Evolutionary conservation across 2,329 filamentous ascomycete genomes (phyloP).

Genomic region (Neofusicoccum cordaticola): DNA sequence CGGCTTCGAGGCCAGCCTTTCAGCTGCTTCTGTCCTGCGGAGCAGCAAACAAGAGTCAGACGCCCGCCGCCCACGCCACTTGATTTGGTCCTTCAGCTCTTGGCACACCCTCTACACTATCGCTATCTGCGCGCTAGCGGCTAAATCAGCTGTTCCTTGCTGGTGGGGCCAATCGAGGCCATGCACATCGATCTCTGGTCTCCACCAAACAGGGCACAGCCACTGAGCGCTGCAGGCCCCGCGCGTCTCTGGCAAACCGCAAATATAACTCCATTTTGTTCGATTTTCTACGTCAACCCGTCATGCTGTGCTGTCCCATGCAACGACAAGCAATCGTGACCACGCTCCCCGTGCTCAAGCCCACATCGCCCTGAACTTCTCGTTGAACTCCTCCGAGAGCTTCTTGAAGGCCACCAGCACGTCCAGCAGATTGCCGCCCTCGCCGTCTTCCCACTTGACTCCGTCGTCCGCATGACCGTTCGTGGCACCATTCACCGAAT

Average conservation of each 20-base stretch:
- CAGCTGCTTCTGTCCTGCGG: not conserved
- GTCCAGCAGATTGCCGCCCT: constrained; percentile 48
- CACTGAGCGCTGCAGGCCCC: not conserved
- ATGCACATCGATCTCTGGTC: not conserved
- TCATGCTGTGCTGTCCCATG: too few species aligned
- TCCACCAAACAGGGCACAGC: not conserved
- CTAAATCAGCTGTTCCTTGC: not conserved
- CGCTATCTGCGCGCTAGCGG: not conserved
- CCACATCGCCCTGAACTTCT: constrained; percentile 63
- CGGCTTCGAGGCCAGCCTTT: not conserved
- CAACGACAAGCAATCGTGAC: not conserved
- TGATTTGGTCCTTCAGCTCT: not conserved
- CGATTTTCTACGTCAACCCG: too few species aligned
- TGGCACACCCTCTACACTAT: not conserved
- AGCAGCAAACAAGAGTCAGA: not conserved
- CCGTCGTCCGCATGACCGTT: constrained; percentile 10
- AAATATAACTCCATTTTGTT: too few species aligned
- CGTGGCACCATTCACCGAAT: not conserved
- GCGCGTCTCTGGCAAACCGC: not conserved
- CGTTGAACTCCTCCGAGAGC: constrained; percentile 59
- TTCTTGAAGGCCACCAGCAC: constrained; percentile 59
- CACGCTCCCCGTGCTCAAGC: constrained; percentile 39
- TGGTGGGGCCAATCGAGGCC: not conserved
- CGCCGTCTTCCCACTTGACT: constrained; percentile 42
- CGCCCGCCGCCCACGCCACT: not conserved